Conservation (phyloP, 1,284 basidiomycete species). For the Sporisorium iseilematis-ciliati region DNA sequence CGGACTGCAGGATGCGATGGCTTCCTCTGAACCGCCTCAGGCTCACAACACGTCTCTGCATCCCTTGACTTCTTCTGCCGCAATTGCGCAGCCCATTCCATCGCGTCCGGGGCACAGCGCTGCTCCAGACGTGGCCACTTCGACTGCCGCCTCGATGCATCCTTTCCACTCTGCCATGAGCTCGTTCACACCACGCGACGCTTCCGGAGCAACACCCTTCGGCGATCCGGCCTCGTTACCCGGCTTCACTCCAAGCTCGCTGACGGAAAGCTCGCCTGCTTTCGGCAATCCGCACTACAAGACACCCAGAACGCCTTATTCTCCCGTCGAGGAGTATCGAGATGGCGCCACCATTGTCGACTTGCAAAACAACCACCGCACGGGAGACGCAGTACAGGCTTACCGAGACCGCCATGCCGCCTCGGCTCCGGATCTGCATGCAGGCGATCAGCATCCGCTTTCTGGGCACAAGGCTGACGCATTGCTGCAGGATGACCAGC, state of each 20-base stretch:
- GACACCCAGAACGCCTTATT: slow-evolving; percentile 61
- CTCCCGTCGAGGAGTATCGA: slow-evolving; percentile 56
- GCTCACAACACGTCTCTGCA: not conserved
- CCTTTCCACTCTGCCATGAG: slow-evolving; percentile 20
- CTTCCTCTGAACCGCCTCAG: slow-evolving; percentile 13
- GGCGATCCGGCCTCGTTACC: slow-evolving; percentile 62
- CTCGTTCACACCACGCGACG: slow-evolving; percentile 41
- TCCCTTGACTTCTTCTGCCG: not conserved
- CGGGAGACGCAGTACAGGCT: slow-evolving; percentile 12
- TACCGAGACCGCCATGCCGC: slow-evolving; percentile 16
- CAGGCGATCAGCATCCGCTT: slow-evolving; percentile 1
- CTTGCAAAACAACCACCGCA: slow-evolving; percentile 12
- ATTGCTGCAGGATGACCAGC: slow-evolving; percentile 12
- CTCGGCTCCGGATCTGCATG: slow-evolving; percentile 3
- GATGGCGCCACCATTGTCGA: slow-evolving; percentile 46
- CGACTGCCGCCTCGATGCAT: slow-evolving; percentile 8
- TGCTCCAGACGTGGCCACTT: slow-evolving; percentile 5
- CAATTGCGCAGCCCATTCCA: not conserved
- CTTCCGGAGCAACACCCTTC: slow-evolving; percentile 26
- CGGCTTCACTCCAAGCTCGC: slow-evolving; percentile 62
- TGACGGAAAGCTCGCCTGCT: slow-evolving; percentile 61
- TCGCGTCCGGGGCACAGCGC: not conserved
- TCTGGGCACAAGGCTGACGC: slow-evolving; percentile 5
- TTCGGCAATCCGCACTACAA: slow-evolving; percentile 52
- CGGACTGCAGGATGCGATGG: slow-evolving; percentile 35